Evolutionary conservation across 331 rosid species (phyloP), one percentile per base, ranked within the genome.

Genomic region (Prunus yedoensis): DNA sequence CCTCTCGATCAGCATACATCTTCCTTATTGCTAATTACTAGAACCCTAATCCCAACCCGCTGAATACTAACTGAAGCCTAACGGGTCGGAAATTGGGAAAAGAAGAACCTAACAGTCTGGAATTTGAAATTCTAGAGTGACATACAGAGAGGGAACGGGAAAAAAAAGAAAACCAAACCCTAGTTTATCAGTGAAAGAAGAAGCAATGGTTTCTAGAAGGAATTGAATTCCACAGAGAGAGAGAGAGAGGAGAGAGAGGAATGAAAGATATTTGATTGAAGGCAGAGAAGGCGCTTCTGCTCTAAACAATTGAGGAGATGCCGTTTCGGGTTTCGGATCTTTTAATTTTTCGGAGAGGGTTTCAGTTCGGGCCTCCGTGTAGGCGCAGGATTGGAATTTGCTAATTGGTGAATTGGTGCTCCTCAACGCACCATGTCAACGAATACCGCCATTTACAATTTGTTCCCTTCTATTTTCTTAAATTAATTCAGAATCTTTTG

Each of bases 1-100:
- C 98, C 81, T 84, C 92, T 53, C 94, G 92, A 91, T 95, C 99
- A 77, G 99, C 86, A 79, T 95, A 95, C 99, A 92, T 95, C 76
- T 77, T 87, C 52, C 52, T 47, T 27, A 1, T 23, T 13, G 18
- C 56, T 59, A 58, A 68, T 8, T 6, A 68, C 20, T 12, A 4
- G 43, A 68, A 76, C n/a, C 64, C 57, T 57, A 62, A 77, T 20
- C 76, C 73, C 9, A 65, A 61, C 32, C 59, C n/a, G n/a, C 66
- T 21, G 11, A 71, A 66, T 71, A 53, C 82, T 72, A 64, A 82
- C 81, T 80, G 53, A 68, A 76, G 13, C 64, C 74, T 12, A 75
- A n/a, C n/a, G n/a, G 79, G 16, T 58, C 71, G 20, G 68, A 17
- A 30, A 70, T 61, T 13, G 3, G 49, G n/a, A 41, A 74, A 78